These are phyloP conservation scores for Cucurbita ficifolia DNA, from an alignment of 306 rosid genomes.

Conservation along the genomic window DNA sequence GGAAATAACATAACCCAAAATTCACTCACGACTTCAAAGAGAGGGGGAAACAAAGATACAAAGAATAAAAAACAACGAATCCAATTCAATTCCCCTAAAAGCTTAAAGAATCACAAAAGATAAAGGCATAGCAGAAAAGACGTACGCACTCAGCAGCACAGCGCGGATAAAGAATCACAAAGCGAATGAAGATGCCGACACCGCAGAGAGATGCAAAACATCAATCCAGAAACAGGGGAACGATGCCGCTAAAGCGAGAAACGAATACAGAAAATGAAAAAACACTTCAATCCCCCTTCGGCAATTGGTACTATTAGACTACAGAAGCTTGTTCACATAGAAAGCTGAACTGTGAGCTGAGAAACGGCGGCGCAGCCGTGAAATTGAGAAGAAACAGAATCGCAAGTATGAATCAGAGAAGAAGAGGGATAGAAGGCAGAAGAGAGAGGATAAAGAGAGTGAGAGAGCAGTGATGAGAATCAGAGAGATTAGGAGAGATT, in stretches of 20 bases:
- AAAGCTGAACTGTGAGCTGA: constrained; percentile 29
- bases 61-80: neutral
- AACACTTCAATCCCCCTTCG: neutral
- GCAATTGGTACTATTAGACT: neutral
- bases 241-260: neutral
- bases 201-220: neutral
- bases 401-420: constrained; percentile 34
- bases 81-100: neutral
- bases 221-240: neutral
- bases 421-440: neutral
- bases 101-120: neutral
- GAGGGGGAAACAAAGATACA: neutral
- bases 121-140: neutral
- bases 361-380: constrained; percentile 33
- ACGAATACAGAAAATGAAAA: constrained; percentile 1
- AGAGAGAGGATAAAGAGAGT: neutral
- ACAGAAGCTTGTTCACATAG: constrained; percentile 32
- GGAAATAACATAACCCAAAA: neutral
- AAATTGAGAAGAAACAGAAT: constrained; percentile 39
- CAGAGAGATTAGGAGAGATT: neutral
- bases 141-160: neutral
- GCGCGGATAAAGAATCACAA: neutral
- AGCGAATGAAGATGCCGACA: neutral
- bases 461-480: constrained; percentile 8
- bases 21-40: neutral